These are phyloP conservation scores for Calocera viscosa DNA, from an alignment of 768 basidiomycete genomes.

Conservation along the genomic window DNA sequence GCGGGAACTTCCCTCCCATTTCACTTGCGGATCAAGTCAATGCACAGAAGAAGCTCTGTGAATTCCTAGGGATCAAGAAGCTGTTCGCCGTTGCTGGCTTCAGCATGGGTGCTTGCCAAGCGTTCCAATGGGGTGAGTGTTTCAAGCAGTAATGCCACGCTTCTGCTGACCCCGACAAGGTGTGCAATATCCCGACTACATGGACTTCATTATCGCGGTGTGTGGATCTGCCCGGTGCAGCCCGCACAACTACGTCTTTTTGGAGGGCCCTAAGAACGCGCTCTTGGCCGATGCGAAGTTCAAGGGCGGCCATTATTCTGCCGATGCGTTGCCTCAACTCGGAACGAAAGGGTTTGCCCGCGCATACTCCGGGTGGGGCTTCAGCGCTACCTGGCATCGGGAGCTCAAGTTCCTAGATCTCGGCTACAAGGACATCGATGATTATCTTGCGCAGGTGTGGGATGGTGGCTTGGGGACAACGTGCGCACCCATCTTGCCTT, in stretches of 20 bases:
- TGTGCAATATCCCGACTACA: conserved; percentile 9
- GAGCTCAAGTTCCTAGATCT: background rate
- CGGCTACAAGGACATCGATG: conserved; percentile 3
- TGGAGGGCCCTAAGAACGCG: conserved; percentile 7
- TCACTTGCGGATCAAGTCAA: conserved; percentile 1
- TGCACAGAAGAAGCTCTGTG: conserved; percentile 6
- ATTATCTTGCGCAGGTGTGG: background rate
- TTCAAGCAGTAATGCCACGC: too few species aligned
- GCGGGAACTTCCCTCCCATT: conserved; percentile 3
- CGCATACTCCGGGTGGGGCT: conserved; percentile 10
- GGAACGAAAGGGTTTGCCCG: conserved; percentile 9
- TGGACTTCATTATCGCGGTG: conserved; percentile 4
- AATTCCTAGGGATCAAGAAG: conserved; percentile 3
- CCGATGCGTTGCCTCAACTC: background rate
- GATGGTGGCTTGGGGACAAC: background rate
- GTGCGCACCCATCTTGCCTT: background rate
- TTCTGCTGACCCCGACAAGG: background rate
- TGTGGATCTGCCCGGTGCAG: background rate
- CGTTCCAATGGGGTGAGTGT: conserved; percentile 10
- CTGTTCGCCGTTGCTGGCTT: conserved; percentile 5
- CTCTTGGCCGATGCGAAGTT: conserved; percentile 9
- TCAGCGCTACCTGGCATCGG: background rate
- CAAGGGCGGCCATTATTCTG: conserved; percentile 8
- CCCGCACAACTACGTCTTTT: conserved; percentile 8
- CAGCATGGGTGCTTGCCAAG: conserved; percentile 8